Evolutionary conservation across 1,139 yeast genomes (phyloP), one percentile per base, ranked within the genome.

Genomic region (Saccharomycopsis crataegensis): DNA sequence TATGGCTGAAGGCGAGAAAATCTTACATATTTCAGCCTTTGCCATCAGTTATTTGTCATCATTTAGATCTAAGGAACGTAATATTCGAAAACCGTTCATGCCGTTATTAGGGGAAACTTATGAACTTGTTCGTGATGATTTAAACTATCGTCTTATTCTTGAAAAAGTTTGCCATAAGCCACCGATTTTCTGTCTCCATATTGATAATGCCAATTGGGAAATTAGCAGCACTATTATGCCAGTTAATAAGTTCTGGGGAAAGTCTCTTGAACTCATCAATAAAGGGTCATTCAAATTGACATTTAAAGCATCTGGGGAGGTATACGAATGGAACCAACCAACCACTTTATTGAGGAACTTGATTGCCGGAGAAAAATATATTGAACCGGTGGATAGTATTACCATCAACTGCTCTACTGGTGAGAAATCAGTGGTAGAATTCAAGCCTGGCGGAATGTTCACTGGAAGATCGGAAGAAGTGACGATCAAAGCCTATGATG

Each of bases 231-330:
- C 86, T 11, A 82, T 94, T 2, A 75, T 83, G 37, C 98, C 99
- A 0, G 78, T 80, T 36, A 97, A 91, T 63, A 90, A 89, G 66
- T 89, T 88, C 63, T 93, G 97, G 96, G 98, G 98, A 52, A 93
- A 93, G 69, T 84, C 90, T 45, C 81, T 89, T 12, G 98, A 93
- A 67, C 73, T 93, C 56, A 78, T 79, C 49, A 88, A 89, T 59
- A 80, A 78, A 52, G 99, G 99, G 43, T 71, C 71, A 12, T 72
- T 84, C 6, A 76, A 76, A 49, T 72, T 90, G 50, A 73, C 75
- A 1, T 72, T 83, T 48, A 79, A 77, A 63, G 57, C 69, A 8
- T 76, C 86, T 0, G 91, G 91, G 4, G 96, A 87, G 62, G 74
- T 76, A 5, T 87, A 82, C 64, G 79, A 81, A 57, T 93, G 96